These are phyloP conservation scores for Cryptosporidium muris DNA, from an alignment of 169 alveolate species.

Conservation along the genomic window DNA sequence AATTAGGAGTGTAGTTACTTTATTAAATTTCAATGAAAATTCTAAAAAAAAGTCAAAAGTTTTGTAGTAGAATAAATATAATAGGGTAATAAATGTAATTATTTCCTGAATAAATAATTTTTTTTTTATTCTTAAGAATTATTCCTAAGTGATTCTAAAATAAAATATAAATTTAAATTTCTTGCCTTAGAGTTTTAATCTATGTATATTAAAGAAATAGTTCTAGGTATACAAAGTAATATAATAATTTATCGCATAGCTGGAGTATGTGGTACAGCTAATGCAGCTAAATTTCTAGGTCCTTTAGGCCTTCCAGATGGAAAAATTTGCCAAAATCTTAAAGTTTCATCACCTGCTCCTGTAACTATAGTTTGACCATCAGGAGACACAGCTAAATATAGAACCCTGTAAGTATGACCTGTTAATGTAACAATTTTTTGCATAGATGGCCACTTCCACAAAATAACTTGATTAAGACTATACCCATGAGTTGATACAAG, in stretches of 20 bases:
- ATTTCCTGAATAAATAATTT: too few species aligned
- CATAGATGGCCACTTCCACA: slow-evolving; percentile 94
- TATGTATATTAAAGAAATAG: background rate
- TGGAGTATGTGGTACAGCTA: slow-evolving; percentile 64
- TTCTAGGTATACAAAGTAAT: background rate
- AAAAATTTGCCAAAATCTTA: slow-evolving; percentile 94
- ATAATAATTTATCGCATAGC: slow-evolving; percentile 43
- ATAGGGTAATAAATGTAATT: too few species aligned
- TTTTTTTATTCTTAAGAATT: too few species aligned
- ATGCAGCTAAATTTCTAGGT: slow-evolving; percentile 65
- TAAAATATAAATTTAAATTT: too few species aligned
- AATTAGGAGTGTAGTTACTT: too few species aligned
- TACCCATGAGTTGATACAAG: slow-evolving; percentile 96
- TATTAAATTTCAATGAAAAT: too few species aligned
- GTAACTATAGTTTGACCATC: slow-evolving; percentile 93
- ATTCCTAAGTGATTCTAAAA: too few species aligned
- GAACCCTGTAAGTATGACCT: slow-evolving; percentile 94
- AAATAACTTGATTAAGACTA: slow-evolving; percentile 89
- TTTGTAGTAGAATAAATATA: too few species aligned
- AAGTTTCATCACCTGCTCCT: slow-evolving; percentile 95
- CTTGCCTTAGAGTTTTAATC: background rate
- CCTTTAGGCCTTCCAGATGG: slow-evolving; percentile 76
- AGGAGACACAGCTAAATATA: slow-evolving; percentile 92
- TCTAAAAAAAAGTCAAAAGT: too few species aligned
- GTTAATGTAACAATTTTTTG: slow-evolving; percentile 79